Evolutionary conservation across 306 rosid genomes (phyloP), one percentile per base, ranked within the genome.

Genomic region (Coriaria nepalensis): DNA sequence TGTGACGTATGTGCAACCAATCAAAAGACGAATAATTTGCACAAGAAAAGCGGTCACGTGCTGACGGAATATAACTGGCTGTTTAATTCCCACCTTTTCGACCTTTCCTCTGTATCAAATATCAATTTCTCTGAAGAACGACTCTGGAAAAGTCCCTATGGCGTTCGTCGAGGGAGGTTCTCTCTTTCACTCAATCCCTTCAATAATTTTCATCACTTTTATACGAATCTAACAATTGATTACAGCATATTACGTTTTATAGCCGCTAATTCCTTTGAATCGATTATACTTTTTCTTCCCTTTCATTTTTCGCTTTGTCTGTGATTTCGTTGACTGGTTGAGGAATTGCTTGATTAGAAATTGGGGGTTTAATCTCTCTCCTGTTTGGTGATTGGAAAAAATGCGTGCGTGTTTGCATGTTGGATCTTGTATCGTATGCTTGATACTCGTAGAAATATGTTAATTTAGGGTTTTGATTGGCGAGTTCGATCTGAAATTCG

Each of bases 141-240:
- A 49, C 68, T 41, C 53, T 50, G 50, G 49, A 49, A 48, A 40
- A 7, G 46, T 56, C 32, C 10, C 55, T 35, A 77, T 77, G 77
- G 76, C 83, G 32, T 77, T 66, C 58, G 71, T 77, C 6, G 83
- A 77, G 45, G 60, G 74, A 66, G 83, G 79, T 73, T 52, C 14
- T 47, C 9, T 37, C 20, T 40, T 37, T 10, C 42, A 53, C 50
- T 43, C 13, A 10, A 13, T 8, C 8, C 3, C 13, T 50, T 4
- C 34, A 4, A 20, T 20, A 20, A 20, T 13, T 7, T 45, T n/a
- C 7, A 9, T 33, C 10, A 8, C 12, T 6, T 4, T 53, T 7
- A n/a, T n/a, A 7, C 1, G 2, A 7, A 7, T 10, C 5, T 46
- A 13, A 11, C 11, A 4, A 43, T 8, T 10, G 10, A 12, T 47